Evolutionary conservation across 2,329 filamentous ascomycete species (phyloP).

Genomic region (Cadophora luteo-olivacea): DNA sequence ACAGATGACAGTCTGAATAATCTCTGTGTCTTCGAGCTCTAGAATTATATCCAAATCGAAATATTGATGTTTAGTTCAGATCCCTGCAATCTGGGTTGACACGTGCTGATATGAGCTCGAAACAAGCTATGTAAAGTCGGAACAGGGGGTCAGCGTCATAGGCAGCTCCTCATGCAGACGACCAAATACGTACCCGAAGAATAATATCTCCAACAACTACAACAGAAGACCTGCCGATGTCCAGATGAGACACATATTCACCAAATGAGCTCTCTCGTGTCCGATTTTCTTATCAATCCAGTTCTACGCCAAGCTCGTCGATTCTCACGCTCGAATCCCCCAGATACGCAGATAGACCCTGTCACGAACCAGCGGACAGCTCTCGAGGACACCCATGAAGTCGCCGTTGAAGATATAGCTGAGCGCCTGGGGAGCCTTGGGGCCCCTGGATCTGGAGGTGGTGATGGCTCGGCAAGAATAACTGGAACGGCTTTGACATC

Average conservation of each 20-base stretch:
- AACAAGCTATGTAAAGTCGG: constrained; percentile 5
- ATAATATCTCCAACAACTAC: neutral
- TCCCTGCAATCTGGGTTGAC: constrained; percentile 4
- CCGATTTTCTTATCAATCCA: constrained; percentile 70
- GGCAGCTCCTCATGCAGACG: constrained; percentile 9
- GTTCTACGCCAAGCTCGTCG: constrained; percentile 70
- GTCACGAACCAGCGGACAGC: constrained; percentile 33
- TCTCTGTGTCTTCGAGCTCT: neutral
- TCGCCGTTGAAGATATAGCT: constrained; percentile 38
- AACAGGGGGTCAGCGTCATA: constrained; percentile 28
- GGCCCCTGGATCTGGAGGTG: neutral
- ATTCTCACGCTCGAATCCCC: constrained; percentile 55
- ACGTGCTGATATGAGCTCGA: constrained; percentile 17
- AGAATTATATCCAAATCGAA: neutral
- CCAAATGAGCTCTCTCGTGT: constrained; percentile 67
- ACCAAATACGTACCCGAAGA: neutral
- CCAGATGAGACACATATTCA: constrained; percentile 33
- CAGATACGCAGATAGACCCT: constrained; percentile 47
- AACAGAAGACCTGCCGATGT: constrained; percentile 12
- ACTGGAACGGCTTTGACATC: constrained; percentile 33
- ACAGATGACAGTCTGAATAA: neutral
- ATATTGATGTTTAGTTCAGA: neutral
- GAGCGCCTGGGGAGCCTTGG: constrained; percentile 32
- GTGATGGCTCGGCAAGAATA: constrained; percentile 20
- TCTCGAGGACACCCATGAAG: constrained; percentile 32